Base-by-base conservation (phyloP, 2,329 filamentous ascomycete species). In the Lachnellula subtilissima region DNA sequence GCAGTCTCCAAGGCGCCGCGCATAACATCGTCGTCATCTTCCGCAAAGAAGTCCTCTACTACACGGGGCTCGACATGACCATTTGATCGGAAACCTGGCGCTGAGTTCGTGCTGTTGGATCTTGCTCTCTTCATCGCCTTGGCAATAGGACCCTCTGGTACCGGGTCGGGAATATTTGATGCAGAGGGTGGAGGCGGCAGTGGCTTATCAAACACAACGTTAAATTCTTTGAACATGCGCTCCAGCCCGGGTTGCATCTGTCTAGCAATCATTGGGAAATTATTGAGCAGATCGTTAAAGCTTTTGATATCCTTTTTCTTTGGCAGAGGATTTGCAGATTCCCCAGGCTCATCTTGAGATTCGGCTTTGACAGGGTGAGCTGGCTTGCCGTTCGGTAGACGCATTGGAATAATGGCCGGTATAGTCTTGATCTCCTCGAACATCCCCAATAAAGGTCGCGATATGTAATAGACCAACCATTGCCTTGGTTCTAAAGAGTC, bases 381-480 rank as follows among this genome's bases (percentile, higher is more conserved):
- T 5, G 67, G 61, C 54, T 57, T 59, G 39, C 65, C 58, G 55
- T 70, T 55, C 40, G 64, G 72, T 54, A 73, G 71, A n/a, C 71
- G 74, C 56, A 71, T 76, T 61, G 72, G 77, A 61, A 86, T 73
- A 8, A 82, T 62, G 1, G 91, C 91, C 2, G 87, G 85, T 4
- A 81, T 73, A 50, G 93, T 86, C 61, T 84, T 86, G 51, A 84
- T 79, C 50, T 91, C 82, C 67, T 96, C 91, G 78, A 87, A 92
- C 1, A 82, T 81, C 23, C 94, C 94, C 19, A 97, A 82, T 51
- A 99, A 76, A 2, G 94, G 94, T 51, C 84, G 86, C 25, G 93
- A 94, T 61, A 99, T 96, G 73, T 92, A 97, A 79, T 97, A 97
- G 58, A 99, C 81, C 45, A 99, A 84, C 91, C 94, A 99, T 80